A percentile compares a stretch with the other conserved stretches of the same genome.
These are phyloP conservation scores for Allomyces macrogynus DNA, from an alignment of 192 early-diverging fungal species.

Conservation along the genomic window DNA sequence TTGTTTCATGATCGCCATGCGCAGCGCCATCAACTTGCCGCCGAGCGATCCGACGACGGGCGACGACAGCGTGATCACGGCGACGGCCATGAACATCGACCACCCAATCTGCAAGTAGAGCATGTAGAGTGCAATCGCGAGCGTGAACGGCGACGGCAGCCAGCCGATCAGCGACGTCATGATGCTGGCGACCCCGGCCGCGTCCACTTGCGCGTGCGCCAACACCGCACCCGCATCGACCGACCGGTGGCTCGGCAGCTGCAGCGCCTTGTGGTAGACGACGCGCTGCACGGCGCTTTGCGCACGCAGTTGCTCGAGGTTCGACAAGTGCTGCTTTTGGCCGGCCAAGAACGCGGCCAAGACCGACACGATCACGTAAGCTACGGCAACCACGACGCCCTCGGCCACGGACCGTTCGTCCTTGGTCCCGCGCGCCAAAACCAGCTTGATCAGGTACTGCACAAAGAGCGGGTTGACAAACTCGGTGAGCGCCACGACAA, in stretches of 20 bases:
- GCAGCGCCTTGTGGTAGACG: neutral
- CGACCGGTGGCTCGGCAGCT: neutral
- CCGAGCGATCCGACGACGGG: neutral
- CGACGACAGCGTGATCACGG: neutral
- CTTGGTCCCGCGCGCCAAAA: neutral
- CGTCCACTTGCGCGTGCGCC: neutral
- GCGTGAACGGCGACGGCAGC: neutral
- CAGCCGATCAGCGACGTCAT: neutral
- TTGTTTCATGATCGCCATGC: slow-evolving; percentile 5
- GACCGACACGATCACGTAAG: neutral
- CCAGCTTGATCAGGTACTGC: neutral
- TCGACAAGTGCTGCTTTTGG: neutral
- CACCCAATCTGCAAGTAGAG: neutral
- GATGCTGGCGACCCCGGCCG: neutral
- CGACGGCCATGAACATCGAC: neutral
- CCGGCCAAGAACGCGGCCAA: neutral
- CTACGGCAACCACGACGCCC: neutral
- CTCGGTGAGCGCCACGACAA: neutral
- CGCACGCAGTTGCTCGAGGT: neutral
- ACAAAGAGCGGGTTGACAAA: neutral
- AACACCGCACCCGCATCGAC: neutral
- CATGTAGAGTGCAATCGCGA: neutral
- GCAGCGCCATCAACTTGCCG: neutral
- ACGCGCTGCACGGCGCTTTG: neutral
- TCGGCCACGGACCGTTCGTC: neutral